Conservation (phyloP, 129 eudicot species). For the Cynara cardunculus region DNA sequence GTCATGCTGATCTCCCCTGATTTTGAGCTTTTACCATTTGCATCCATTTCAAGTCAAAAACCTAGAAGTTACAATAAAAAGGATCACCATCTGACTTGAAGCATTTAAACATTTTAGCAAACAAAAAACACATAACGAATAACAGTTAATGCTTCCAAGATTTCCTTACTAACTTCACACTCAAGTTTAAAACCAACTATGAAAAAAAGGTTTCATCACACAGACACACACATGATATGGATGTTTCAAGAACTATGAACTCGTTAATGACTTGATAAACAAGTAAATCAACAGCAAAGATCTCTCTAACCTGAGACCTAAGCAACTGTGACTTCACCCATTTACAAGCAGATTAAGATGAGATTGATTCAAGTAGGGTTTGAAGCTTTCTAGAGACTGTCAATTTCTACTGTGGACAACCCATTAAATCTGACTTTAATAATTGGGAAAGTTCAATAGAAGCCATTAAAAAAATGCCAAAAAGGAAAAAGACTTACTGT, state of each 20-base stretch:
- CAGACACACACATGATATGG: not conserved
- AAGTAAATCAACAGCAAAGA: constrained; percentile 1
- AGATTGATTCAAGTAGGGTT: not conserved
- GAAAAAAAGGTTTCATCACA: not conserved
- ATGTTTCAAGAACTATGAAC: not conserved
- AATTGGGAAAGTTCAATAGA: not conserved
- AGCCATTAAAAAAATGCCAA: not conserved
- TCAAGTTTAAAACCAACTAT: not conserved
- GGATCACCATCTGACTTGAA: not conserved
- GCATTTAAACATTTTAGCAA: not conserved
- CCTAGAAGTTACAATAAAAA: constrained; percentile 25
- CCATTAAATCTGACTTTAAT: not conserved
- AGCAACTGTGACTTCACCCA: constrained; percentile 2
- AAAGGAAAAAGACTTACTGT: not conserved
- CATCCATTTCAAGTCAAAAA: constrained; percentile 45
- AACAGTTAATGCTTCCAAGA: constrained; percentile 4
- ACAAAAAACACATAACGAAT: not conserved
- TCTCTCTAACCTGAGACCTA: constrained; percentile 15
- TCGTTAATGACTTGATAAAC: not conserved
- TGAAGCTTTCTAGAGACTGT: not conserved
- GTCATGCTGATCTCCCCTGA: constrained; percentile 62
- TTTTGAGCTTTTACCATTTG: constrained; percentile 40
- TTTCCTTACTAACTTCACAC: not conserved
- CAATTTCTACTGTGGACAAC: not conserved
- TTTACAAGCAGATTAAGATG: constrained; percentile 3